phyloP scores from a whole-genome alignment of 2,329 filamentous ascomycete genomes.

The Ilyonectria mors-panacis region DNA sequence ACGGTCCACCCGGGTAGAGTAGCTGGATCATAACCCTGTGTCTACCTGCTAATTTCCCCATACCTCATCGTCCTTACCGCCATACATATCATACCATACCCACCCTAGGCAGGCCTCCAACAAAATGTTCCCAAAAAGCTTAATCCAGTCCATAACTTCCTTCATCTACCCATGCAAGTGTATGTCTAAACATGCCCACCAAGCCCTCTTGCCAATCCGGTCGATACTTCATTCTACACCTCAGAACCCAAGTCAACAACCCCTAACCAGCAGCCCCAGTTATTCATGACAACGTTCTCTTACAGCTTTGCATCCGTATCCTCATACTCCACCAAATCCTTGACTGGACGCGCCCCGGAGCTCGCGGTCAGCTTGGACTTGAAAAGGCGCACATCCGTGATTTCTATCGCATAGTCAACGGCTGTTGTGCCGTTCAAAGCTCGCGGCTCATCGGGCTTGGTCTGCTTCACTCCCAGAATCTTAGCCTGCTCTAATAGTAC shows the following conservation, averaged over 20 bases:
- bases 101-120: slow-evolving; percentile 15
- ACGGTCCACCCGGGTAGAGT: slow-evolving; percentile 10
- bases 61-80: slow-evolving; percentile 21
- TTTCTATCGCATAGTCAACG: slow-evolving; percentile 64
- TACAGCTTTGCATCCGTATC: slow-evolving; percentile 87
- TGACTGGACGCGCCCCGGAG: slow-evolving; percentile 79
- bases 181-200: slow-evolving; percentile 36
- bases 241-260: slow-evolving; percentile 20
- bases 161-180: slow-evolving; percentile 28
- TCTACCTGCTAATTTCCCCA: slow-evolving; percentile 8
- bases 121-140: slow-evolving; percentile 11
- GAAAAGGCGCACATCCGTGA: slow-evolving; percentile 85
- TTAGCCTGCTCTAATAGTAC: slow-evolving; percentile 21
- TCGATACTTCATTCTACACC: slow-evolving; percentile 16
- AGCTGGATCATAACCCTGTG: slow-evolving; percentile 10
- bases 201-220: slow-evolving; percentile 17
- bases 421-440: slow-evolving; percentile 63
- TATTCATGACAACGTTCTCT: slow-evolving; percentile 15
- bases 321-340: slow-evolving; percentile 86
- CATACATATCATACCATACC: slow-evolving; percentile 29
- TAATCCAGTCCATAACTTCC: slow-evolving; percentile 14
- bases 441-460: slow-evolving; percentile 15
- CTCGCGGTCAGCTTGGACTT: slow-evolving; percentile 83
- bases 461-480: slow-evolving; percentile 22
- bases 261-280: background rate